Base-by-base conservation (phyloP, 2,329 filamentous ascomycete species). In the Fusarium poae region DNA sequence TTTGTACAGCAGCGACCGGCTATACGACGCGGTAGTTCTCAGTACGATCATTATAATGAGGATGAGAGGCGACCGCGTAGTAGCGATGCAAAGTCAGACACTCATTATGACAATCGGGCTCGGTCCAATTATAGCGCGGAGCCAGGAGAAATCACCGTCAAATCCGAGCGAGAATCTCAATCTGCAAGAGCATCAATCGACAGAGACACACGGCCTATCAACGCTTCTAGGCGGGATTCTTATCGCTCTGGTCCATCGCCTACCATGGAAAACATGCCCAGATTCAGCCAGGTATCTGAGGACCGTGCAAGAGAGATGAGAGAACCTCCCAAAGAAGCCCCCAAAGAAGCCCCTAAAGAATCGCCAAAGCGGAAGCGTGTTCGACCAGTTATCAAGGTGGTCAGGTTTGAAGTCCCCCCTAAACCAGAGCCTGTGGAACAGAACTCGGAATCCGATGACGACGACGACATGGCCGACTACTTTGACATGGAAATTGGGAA, bases 391-490 rank as follows among this genome's bases (percentile, higher is more conserved):
- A 61, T 83, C 15, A 73, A 74, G 16, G 74, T 77, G 20, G 78
- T 80, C 9, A 79, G 76, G 49, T 81, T 84, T 50, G 75, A 78
- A 21, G 50, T 85, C 23, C 82, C 83, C 4, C 75, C 77, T 10
- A 82, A 80, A 59, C 74, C 76, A 52, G 67, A 74, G 1, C 66
- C 66, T 3, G 68, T 72, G 23, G 76, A 79, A 35, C 75, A 78
- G 49, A 76, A 76, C 37, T 79, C 78, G 3, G 84, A 85, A 45
- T 87, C 85, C 0, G 86, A 88, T 51, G 85, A 88, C 43, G 86
- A 89, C 58, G 86, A 88, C 48, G 84, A 86, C 44, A 85, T 88
- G 79, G 85, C 83, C 20, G 85, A 86, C 52, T 85, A 85, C 61
- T 87, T 89, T 54, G 81, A 84, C 53, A 79, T 79, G 54, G 80